phyloP scores from a whole-genome alignment of 176 grass and related monocot genomes.

The Oryza nivara region DNA sequence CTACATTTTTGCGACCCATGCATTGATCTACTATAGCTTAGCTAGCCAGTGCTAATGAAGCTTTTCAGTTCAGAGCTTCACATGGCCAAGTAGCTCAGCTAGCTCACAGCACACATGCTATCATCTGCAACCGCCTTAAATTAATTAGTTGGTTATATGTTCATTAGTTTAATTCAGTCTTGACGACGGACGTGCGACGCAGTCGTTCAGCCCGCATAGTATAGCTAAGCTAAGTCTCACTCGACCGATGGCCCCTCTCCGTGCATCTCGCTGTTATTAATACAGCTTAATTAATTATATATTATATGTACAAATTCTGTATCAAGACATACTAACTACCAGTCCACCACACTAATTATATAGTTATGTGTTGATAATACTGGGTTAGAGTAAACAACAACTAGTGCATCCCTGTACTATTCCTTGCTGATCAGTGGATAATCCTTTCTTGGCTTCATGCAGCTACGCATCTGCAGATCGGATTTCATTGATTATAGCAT shows the following conservation, averaged over 20 bases:
- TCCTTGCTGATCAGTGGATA: constrained; percentile 31
- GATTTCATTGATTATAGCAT: neutral
- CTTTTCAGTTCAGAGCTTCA: neutral
- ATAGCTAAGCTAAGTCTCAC: neutral
- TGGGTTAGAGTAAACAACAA: constrained; percentile 37
- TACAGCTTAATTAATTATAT: neutral
- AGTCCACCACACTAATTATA: neutral
- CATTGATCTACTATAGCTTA: neutral
- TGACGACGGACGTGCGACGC: constrained; percentile 46
- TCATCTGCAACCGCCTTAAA: neutral
- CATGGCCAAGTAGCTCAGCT: neutral
- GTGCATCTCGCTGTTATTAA: constrained; percentile 33
- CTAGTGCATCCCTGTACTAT: constrained; percentile 36
- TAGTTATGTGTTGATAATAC: neutral
- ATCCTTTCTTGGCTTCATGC: neutral
- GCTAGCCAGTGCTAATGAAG: neutral
- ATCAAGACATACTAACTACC: neutral
- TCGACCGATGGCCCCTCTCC: neutral
- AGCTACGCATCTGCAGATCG: constrained; percentile 12
- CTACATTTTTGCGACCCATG: neutral
- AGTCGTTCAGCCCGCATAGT: constrained; percentile 20
- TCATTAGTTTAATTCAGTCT: neutral
- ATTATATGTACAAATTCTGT: neutral
- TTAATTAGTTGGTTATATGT: neutral
- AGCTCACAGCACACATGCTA: neutral